A percentile compares a stretch with the other conserved stretches of the same genome.
phyloP scores from a whole-genome alignment of 202 grass and related monocot species.

The Hordeum pubiflorum region DNA sequence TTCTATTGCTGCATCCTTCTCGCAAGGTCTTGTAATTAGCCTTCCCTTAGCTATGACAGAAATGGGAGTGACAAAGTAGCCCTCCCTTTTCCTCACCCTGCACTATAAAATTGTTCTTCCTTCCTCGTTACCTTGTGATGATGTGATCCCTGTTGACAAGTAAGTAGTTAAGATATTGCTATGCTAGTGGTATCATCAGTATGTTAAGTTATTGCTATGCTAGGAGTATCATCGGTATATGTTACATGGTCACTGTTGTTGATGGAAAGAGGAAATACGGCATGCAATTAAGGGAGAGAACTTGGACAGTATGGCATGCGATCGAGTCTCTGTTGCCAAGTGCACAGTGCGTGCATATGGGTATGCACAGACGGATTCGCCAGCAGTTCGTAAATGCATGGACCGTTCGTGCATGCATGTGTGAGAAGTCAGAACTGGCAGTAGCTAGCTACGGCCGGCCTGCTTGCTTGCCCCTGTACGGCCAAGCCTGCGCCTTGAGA shows the following conservation, averaged over 20 bases:
- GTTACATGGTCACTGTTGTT: slow-evolving; percentile 17
- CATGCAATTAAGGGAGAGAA: not conserved
- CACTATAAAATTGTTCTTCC: not conserved
- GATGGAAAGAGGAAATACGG: not conserved
- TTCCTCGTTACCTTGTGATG: not conserved
- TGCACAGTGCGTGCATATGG: not conserved
- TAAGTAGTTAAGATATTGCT: not conserved
- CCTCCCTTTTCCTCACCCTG: not conserved
- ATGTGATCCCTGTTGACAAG: not conserved
- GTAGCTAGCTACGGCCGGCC: not conserved
- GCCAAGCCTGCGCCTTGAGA: slow-evolving; percentile 10
- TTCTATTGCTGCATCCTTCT: slow-evolving; percentile 14
- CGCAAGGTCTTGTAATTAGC: slow-evolving; percentile 31
- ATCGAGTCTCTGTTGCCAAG: not conserved
- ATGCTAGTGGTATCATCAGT: not conserved
- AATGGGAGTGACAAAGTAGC: not conserved
- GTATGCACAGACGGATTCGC: not conserved
- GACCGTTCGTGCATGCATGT: not conserved
- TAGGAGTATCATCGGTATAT: not conserved
- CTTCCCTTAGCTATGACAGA: not conserved
- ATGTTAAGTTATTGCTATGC: not conserved
- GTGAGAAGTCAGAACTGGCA: slow-evolving; percentile 4
- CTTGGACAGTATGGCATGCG: not conserved
- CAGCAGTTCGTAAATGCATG: slow-evolving; percentile 29
- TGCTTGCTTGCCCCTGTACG: slow-evolving; percentile 2